Conservation (phyloP, 1,284 basidiomycete genomes). For the Tilletia caries region DNA sequence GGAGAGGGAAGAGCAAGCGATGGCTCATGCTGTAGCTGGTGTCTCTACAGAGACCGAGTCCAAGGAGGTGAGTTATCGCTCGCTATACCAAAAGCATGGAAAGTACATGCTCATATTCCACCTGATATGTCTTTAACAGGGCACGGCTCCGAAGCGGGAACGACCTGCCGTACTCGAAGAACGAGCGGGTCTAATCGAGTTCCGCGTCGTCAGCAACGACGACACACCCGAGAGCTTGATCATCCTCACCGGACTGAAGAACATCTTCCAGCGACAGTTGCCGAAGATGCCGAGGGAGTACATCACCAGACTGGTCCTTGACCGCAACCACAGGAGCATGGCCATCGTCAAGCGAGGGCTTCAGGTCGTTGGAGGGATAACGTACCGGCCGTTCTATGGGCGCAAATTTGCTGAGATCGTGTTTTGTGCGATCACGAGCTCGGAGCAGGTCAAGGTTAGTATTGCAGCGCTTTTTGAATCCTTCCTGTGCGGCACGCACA, state of each 20-base stretch:
- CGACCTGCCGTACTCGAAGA: slow-evolving; percentile 75
- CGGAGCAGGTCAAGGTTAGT: slow-evolving; percentile 89
- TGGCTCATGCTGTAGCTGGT: background rate
- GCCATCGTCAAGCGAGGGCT: slow-evolving; percentile 93
- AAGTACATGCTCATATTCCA: too few species aligned
- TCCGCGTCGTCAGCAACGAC: slow-evolving; percentile 82
- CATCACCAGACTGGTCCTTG: slow-evolving; percentile 91
- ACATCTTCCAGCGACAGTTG: slow-evolving; percentile 92
- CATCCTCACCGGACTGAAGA: slow-evolving; percentile 88
- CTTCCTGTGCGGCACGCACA: background rate
- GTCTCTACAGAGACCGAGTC: background rate
- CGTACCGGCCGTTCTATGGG: slow-evolving; percentile 91
- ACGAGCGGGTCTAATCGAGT: slow-evolving; percentile 75
- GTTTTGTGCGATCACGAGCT: slow-evolving; percentile 94
- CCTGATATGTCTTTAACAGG: background rate
- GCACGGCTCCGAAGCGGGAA: slow-evolving; percentile 24
- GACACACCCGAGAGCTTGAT: slow-evolving; percentile 66
- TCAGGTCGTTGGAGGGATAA: slow-evolving; percentile 96
- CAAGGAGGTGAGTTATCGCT: background rate
- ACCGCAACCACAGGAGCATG: slow-evolving; percentile 82
- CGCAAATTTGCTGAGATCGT: slow-evolving; percentile 96
- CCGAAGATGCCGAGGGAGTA: slow-evolving; percentile 99
- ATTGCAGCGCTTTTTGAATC: background rate
- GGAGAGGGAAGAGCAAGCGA: background rate
- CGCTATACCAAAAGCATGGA: background rate